Percentiles rank a stretch among this genome's conserved stretches.
Evolutionary conservation across 163 green algal genomes (phyloP).

Genomic region (Scenedesmus sp.): DNA sequence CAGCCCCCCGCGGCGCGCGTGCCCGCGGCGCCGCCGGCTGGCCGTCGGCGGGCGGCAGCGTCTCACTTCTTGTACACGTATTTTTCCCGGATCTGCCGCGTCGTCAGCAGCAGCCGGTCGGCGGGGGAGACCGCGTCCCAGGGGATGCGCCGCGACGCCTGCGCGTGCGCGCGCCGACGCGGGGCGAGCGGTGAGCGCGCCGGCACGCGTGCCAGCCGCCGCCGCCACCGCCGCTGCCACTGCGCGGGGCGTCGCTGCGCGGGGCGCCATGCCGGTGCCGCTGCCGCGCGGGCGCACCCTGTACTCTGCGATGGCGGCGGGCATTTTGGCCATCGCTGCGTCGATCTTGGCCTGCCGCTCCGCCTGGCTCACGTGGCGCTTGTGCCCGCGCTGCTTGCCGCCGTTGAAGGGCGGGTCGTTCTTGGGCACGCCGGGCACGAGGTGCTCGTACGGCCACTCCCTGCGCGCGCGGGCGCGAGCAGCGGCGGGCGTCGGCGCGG

Average conservation of each 20-base stretch:
- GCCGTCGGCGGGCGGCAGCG: too few species aligned
- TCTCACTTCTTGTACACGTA: constrained; percentile 54
- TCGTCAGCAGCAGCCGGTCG: constrained; percentile 54
- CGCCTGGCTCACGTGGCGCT: constrained; percentile 11
- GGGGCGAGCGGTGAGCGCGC: too few species aligned
- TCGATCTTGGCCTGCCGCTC: constrained; percentile 49
- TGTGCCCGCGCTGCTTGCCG: constrained; percentile 47
- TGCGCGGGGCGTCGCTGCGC: neutral
- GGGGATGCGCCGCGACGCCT: constrained; percentile 43
- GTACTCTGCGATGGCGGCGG: constrained; percentile 53
- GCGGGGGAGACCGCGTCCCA: constrained; percentile 48
- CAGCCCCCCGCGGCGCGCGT: neutral
- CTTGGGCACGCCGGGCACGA: constrained; percentile 51
- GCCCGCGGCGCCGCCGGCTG: neutral
- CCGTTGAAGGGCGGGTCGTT: constrained; percentile 35
- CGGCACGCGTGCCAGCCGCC: too few species aligned
- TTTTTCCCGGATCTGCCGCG: constrained; percentile 48
- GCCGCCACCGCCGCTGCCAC: neutral
- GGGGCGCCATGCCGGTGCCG: neutral
- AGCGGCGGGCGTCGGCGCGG: neutral
- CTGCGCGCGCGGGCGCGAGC: constrained; percentile 3
- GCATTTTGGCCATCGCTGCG: constrained; percentile 59
- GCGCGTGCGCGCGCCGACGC: too few species aligned
- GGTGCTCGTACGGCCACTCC: constrained; percentile 58
- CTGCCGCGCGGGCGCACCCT: constrained; percentile 14